Percentiles rank a stretch among this genome's conserved stretches.
Evolutionary conservation across 208 protist species (phyloP).

Genomic region (Angomonas deanei): DNA sequence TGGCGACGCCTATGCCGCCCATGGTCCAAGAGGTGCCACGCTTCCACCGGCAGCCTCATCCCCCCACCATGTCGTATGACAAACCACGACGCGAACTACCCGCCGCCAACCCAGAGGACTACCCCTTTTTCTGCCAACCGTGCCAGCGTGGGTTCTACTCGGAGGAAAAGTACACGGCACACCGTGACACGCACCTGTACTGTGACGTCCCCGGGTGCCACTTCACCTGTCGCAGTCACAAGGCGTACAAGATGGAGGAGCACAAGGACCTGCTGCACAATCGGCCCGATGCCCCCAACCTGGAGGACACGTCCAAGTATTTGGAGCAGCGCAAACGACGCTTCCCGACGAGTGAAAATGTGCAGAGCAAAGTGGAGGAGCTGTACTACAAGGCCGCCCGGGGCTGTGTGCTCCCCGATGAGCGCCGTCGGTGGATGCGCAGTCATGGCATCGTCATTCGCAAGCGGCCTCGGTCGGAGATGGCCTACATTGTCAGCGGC

Average conservation of each 20-base stretch:
- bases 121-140: slow-evolving; percentile 61
- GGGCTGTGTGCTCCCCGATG: slow-evolving; percentile 65
- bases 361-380: slow-evolving; percentile 80
- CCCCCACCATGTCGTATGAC: background rate
- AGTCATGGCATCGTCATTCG: slow-evolving; percentile 71
- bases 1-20: no score
- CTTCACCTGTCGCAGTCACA: slow-evolving; percentile 71
- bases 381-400: slow-evolving; percentile 80
- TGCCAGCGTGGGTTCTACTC: slow-evolving; percentile 75
- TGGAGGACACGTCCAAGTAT: slow-evolving; percentile 62
- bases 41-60: background rate
- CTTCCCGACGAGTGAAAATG: slow-evolving; percentile 77
- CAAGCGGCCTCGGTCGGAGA: slow-evolving; percentile 55
- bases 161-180: slow-evolving; percentile 39
- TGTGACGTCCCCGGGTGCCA: slow-evolving; percentile 73
- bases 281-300: slow-evolving; percentile 73
- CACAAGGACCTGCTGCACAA: slow-evolving; percentile 84
- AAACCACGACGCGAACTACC: background rate
- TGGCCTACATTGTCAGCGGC: slow-evolving; percentile 42
- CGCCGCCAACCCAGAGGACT: slow-evolving; percentile 12
- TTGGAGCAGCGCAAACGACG: slow-evolving; percentile 55
- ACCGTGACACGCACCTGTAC: slow-evolving; percentile 76
- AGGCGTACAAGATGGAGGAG: slow-evolving; percentile 79
- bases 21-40: no score
- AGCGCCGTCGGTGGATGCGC: slow-evolving; percentile 76